Base-by-base conservation (phyloP, 2,329 filamentous ascomycete genomes). In the Cytospora piceicola region DNA sequence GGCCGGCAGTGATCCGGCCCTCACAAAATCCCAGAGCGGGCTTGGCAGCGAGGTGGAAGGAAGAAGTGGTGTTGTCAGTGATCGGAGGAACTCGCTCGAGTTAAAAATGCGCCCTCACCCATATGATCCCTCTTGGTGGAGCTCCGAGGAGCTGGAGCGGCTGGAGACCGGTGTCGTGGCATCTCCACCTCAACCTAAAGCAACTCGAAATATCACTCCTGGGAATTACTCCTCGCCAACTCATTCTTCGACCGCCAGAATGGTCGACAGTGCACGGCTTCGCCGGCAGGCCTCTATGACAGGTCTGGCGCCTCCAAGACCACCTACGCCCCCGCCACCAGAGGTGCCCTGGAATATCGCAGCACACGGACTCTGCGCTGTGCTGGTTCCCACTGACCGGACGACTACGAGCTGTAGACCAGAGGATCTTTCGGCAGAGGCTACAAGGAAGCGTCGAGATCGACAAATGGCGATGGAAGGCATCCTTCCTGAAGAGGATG, bases 151-250 rank as follows among this genome's bases (percentile, higher is more conserved):
- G 68, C 82, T 96, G 7, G 88, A 92, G 66, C 85, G 86, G 63
- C 80, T 96, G 15, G 92, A 96, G 71, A 77, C 81, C 2, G 77
- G 88, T 24, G 78, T 87, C 60, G 78, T 81, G 15, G 78, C 81
- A n/a, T 81, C 82, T 3, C 77, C 82, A 6, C 76, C 80, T 9
- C 81, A 82, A 63, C 78, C 79, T 11, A 84, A 78, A 72, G 88
- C 86, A 72, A 76, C 82, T 17, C 86, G 87, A 32, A 80, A 79
- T 67, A 81, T 83, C 17, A 84, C 85, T 27, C 75, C 83, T 11
- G 89, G 91, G 1, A 94, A 91, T 1, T 97, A 94, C 77, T 93
- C 88, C 2, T 92, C 93, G 1, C 92, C 94, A 0, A 98, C 94
- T 0, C 91, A 94, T 68, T 91, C 94, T 0, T 98, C 93, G 52